A percentile compares a stretch with the other conserved stretches of the same genome.
phyloP scores from a whole-genome alignment of 352 stramenopile species.

The Pythium myriotylum region DNA sequence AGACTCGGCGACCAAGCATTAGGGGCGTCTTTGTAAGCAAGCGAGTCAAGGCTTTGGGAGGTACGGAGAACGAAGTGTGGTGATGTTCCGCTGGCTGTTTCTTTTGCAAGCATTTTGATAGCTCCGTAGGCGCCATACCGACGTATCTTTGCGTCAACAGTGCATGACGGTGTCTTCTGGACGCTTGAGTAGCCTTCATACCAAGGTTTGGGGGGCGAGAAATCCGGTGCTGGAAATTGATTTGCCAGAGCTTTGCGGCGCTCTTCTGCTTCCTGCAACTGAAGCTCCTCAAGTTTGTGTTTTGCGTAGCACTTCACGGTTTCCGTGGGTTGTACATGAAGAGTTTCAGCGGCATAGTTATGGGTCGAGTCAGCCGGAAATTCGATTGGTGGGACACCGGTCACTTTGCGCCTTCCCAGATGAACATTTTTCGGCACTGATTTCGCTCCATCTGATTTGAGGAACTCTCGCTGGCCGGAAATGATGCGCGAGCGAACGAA shows the following conservation, averaged over 20 bases:
- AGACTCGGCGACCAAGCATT: conserved; percentile 39
- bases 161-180: conserved; percentile 33
- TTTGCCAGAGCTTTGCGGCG: conserved; percentile 9
- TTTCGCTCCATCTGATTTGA: conserved; percentile 5
- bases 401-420: conserved; percentile 11
- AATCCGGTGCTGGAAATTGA: conserved; percentile 22
- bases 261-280: conserved; percentile 21
- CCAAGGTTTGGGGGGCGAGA: conserved; percentile 45
- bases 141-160: conserved; percentile 50
- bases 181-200: conserved; percentile 48
- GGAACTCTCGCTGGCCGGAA: conserved; percentile 2
- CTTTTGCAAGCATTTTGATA: conserved; percentile 41
- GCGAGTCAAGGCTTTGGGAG: conserved; percentile 40
- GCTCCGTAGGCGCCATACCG: conserved; percentile 56
- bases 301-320: conserved; percentile 35
- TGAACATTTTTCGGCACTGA: conserved; percentile 27
- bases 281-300: conserved; percentile 31
- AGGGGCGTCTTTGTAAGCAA: conserved; percentile 32
- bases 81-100: conserved; percentile 27
- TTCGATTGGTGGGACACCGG: conserved; percentile 15
- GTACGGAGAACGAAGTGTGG: conserved; percentile 33
- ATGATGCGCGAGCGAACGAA: conserved; percentile 33
- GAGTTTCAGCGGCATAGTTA: background rate
- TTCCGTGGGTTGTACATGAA: conserved; percentile 25
- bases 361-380: no score